Conservation (phyloP, 2,329 filamentous ascomycete species). For the Fusarium verrucosum region DNA sequence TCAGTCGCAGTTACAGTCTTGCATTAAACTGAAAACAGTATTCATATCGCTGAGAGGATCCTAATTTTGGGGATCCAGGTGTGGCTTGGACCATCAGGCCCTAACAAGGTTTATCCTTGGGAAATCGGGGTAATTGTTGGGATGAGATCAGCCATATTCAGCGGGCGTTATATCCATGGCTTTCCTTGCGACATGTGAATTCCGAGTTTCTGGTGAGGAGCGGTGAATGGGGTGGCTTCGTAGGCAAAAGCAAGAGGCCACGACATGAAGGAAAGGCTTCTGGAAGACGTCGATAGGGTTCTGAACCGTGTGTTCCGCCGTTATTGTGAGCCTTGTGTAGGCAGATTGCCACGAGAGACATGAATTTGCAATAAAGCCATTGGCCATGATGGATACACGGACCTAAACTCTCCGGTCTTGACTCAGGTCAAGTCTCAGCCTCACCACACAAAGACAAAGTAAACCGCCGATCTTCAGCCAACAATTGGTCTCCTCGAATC, state of each 20-base stretch:
- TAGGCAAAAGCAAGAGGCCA: background rate
- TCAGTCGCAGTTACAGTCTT: background rate
- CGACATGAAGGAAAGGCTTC: background rate
- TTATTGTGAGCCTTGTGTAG: too few species aligned
- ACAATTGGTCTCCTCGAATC: background rate
- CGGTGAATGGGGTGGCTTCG: background rate
- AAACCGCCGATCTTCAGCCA: background rate
- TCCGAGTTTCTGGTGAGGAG: background rate
- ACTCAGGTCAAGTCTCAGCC: slow-evolving; percentile 21
- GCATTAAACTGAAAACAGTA: background rate
- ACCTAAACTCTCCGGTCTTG: slow-evolving; percentile 6
- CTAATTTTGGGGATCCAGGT: background rate
- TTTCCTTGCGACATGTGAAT: background rate
- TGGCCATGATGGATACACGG: background rate
- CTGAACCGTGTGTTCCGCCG: background rate
- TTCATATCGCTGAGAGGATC: background rate
- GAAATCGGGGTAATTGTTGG: background rate
- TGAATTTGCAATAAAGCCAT: background rate
- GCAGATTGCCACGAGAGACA: background rate
- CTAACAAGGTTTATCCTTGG: background rate
- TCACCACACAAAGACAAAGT: slow-evolving; percentile 5
- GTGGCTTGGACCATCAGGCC: background rate
- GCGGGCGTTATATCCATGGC: background rate
- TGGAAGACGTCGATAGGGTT: background rate
- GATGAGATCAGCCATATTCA: background rate